Evolutionary conservation across 2,329 filamentous ascomycete species (phyloP).

Genomic region (Hymenoscyphus salicellus): DNA sequence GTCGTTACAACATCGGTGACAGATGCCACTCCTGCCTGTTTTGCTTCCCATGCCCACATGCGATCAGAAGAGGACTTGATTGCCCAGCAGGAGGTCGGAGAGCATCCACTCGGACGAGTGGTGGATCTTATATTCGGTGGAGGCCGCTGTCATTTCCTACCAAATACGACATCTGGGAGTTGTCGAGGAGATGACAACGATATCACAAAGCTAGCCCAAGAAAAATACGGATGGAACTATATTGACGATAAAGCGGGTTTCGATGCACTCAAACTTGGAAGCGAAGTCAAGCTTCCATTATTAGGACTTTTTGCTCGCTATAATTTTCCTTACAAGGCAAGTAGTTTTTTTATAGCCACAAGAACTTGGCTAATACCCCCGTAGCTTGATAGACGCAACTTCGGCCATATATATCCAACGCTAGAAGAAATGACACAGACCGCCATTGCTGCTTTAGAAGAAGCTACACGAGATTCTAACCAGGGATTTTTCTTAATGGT

Average conservation of each 20-base stretch:
- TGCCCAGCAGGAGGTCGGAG: constrained; percentile 85
- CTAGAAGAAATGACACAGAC: constrained; percentile 87
- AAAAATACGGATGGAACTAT: constrained; percentile 77
- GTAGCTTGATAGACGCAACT: constrained; percentile 70
- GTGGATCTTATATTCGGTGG: constrained; percentile 93
- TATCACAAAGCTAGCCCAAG: constrained; percentile 67
- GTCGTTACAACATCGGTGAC: constrained; percentile 95
- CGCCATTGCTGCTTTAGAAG: constrained; percentile 74
- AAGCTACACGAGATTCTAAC: constrained; percentile 77
- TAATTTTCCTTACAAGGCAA: constrained; percentile 82
- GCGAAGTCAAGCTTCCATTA: constrained; percentile 70
- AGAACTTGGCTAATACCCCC: constrained; percentile 1
- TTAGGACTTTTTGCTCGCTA: constrained; percentile 78
- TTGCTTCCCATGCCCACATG: constrained; percentile 80
- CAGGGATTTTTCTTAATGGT: constrained; percentile 99
- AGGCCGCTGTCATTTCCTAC: constrained; percentile 87
- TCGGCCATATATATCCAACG: constrained; percentile 79
- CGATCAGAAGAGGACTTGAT: constrained; percentile 85
- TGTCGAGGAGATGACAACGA: constrained; percentile 79
- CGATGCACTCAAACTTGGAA: constrained; percentile 66
- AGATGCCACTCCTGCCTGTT: constrained; percentile 94
- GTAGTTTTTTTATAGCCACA: not conserved
- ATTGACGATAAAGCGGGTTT: constrained; percentile 70
- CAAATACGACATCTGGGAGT: constrained; percentile 75
- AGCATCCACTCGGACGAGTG: constrained; percentile 79